These are phyloP conservation scores for Lunularia cruciata DNA, from an alignment of 225 moss, liverwort and hornwort genomes.

Conservation along the genomic window DNA sequence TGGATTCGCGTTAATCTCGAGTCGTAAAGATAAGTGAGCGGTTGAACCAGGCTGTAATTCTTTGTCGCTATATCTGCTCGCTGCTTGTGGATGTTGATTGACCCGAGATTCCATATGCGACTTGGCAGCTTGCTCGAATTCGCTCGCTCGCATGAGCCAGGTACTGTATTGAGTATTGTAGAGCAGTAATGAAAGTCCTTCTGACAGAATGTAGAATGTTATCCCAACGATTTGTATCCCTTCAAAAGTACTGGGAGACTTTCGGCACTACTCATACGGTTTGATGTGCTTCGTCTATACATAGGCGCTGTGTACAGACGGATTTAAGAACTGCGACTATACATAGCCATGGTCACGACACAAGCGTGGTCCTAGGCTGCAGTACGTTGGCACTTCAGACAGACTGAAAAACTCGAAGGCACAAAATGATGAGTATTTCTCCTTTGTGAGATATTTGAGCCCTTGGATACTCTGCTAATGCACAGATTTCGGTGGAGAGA, in stretches of 20 bases:
- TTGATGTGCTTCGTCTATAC: not conserved
- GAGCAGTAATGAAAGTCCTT: not conserved
- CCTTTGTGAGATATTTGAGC: slow-evolving; percentile 10
- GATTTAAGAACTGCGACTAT: too few species aligned
- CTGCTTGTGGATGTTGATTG: not conserved
- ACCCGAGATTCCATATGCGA: not conserved
- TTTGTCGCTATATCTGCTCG: slow-evolving; percentile 1
- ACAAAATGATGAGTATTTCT: not conserved
- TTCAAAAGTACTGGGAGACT: not conserved
- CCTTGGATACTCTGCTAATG: slow-evolving; percentile 9
- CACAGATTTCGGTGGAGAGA: not conserved
- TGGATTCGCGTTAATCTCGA: not conserved
- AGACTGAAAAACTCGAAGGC: slow-evolving; percentile 12
- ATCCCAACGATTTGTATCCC: not conserved
- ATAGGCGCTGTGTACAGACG: not conserved
- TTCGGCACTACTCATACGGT: not conserved
- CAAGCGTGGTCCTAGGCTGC: slow-evolving; percentile 2
- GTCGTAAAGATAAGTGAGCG: not conserved
- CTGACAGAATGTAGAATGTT: not conserved
- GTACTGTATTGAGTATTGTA: not conserved
- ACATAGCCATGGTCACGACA: not conserved
- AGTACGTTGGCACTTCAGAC: slow-evolving; percentile 18
- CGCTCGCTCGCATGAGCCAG: not conserved
- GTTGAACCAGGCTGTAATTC: not conserved
- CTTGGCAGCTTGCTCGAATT: not conserved